phyloP scores from a whole-genome alignment of 2,329 filamentous ascomycete species.

The Aspergillus uvarum region DNA sequence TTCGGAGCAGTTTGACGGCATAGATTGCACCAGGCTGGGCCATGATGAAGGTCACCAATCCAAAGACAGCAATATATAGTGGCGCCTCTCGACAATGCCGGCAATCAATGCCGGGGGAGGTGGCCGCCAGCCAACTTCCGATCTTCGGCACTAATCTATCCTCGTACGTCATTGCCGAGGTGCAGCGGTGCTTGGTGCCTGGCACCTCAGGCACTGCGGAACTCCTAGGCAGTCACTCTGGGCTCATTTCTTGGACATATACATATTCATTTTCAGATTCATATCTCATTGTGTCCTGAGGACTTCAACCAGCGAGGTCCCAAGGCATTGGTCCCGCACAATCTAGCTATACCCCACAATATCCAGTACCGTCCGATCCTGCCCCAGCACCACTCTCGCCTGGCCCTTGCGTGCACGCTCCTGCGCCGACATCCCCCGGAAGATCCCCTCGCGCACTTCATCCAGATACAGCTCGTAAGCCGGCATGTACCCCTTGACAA shows the following conservation, averaged over 20 bases:
- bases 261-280: neutral
- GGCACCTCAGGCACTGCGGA: neutral
- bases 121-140: neutral
- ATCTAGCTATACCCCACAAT: neutral
- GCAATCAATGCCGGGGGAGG: neutral
- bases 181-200: neutral
- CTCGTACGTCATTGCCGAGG: too few species aligned
- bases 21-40: too few species aligned
- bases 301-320: neutral
- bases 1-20: too few species aligned
- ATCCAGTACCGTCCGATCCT: neutral
- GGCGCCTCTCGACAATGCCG: neutral
- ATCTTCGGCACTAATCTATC: neutral
- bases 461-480: conserved; percentile 5
- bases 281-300: neutral
- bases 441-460: neutral
- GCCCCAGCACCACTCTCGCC: neutral
- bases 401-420: neutral
- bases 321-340: neutral
- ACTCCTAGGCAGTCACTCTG: too few species aligned
- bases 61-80: neutral
- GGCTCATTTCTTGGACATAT: neutral
- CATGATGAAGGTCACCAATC: too few species aligned
- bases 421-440: neutral
- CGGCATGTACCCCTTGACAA: conserved; percentile 1